Evolutionary conservation across 176 grass and related monocot species (phyloP).

Genomic region (Canna indica): DNA sequence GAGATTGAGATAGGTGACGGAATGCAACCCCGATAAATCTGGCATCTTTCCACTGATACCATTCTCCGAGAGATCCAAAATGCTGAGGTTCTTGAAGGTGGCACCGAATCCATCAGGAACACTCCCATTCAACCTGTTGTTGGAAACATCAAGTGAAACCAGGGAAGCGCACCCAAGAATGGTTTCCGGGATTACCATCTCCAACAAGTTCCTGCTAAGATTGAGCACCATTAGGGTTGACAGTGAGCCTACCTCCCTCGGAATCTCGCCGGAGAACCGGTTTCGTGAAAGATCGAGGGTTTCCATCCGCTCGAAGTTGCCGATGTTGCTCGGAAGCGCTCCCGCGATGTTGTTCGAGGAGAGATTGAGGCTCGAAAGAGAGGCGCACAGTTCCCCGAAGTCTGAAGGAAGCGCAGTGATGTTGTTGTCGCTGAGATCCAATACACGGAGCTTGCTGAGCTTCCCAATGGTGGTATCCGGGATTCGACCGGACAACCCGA

Average conservation of each 20-base stretch:
- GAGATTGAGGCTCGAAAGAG: slow-evolving; percentile 59
- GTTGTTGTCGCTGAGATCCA: slow-evolving; percentile 73
- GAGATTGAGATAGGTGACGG: slow-evolving; percentile 63
- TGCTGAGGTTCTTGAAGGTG: slow-evolving; percentile 19
- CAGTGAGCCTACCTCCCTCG: slow-evolving; percentile 43
- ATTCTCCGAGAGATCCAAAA: slow-evolving; percentile 30
- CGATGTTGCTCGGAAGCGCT: slow-evolving; percentile 62
- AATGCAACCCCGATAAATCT: slow-evolving; percentile 45
- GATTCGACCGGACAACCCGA: slow-evolving; percentile 44
- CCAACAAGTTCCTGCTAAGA: slow-evolving; percentile 52
- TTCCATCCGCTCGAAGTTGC: slow-evolving; percentile 53
- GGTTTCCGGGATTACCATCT: slow-evolving; percentile 30
- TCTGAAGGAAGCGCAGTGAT: slow-evolving; percentile 57
- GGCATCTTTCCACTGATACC: slow-evolving; percentile 37
- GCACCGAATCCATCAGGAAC: slow-evolving; percentile 22
- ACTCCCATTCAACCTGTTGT: slow-evolving; percentile 45
- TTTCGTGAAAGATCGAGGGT: slow-evolving; percentile 69
- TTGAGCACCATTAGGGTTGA: slow-evolving; percentile 34
- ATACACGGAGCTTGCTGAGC: slow-evolving; percentile 38
- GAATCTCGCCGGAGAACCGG: slow-evolving; percentile 50
- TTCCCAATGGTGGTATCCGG: slow-evolving; percentile 80
- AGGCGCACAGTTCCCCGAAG: slow-evolving; percentile 69
- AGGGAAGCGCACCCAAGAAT: slow-evolving; percentile 34
- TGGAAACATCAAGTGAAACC: slow-evolving; percentile 52
- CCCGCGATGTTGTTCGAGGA: slow-evolving; percentile 60